A percentile compares a stretch with the other conserved stretches of the same genome.
These are phyloP conservation scores for Naganishia liquefaciens DNA, from an alignment of 1,284 basidiomycete genomes.

Conservation along the genomic window DNA sequence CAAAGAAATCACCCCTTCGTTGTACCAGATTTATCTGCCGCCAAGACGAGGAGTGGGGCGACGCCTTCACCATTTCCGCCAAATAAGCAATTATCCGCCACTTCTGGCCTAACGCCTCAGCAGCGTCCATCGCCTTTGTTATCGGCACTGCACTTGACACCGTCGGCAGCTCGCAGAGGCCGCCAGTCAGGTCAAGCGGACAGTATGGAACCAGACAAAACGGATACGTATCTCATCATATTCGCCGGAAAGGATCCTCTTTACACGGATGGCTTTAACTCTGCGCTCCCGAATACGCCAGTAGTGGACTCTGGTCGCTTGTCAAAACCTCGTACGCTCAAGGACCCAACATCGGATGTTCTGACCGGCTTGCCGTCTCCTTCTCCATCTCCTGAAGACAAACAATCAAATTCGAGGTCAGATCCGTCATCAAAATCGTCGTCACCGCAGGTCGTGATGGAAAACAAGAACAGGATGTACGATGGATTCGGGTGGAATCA, in stretches of 20 bases:
- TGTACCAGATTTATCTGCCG: neutral
- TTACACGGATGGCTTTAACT: neutral
- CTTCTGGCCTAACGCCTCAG: constrained; percentile 15
- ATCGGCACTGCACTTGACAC: constrained; percentile 16
- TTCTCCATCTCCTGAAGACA: constrained; percentile 16
- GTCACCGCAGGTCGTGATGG: neutral
- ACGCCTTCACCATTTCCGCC: constrained; percentile 19
- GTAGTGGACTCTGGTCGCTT: neutral
- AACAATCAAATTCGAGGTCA: constrained; percentile 9
- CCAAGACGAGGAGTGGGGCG: constrained; percentile 2
- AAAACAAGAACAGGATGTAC: constrained; percentile 9
- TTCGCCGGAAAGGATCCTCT: constrained; percentile 24
- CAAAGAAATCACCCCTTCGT: constrained; percentile 21
- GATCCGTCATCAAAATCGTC: neutral
- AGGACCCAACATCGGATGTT: constrained; percentile 22
- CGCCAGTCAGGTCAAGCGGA: neutral
- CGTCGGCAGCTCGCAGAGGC: neutral
- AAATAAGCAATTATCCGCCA: constrained; percentile 8
- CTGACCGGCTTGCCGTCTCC: constrained; percentile 13
- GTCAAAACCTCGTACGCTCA: neutral
- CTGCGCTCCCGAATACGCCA: neutral
- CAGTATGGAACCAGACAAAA: neutral
- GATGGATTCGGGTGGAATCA: constrained; percentile 26
- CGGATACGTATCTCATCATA: constrained; percentile 17
- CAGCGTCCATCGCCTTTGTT: constrained; percentile 9